phyloP scores from a whole-genome alignment of 208 protist species.

The Leishmania major region DNA sequence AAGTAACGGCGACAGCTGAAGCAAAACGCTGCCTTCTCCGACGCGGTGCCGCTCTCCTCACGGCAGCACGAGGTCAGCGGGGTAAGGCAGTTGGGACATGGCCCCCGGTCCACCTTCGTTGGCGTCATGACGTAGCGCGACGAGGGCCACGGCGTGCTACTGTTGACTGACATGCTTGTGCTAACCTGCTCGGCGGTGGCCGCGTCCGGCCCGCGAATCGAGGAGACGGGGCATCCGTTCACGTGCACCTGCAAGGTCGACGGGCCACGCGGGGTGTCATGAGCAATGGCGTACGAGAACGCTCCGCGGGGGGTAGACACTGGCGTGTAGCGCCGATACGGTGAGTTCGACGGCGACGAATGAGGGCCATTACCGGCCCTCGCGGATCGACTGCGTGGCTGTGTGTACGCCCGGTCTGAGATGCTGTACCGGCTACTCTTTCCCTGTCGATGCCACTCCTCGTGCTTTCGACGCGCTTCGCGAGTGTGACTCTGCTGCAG shows the following conservation, averaged over 20 bases:
- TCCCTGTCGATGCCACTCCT: slow-evolving; percentile 16
- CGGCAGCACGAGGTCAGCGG: slow-evolving; percentile 46
- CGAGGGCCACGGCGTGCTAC: slow-evolving; percentile 24
- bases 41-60: slow-evolving; percentile 17
- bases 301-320: slow-evolving; percentile 22
- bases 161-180: slow-evolving; percentile 17
- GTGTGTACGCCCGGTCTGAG: background rate
- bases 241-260: slow-evolving; percentile 1
- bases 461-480: slow-evolving; percentile 34
- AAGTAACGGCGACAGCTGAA: slow-evolving; percentile 81
- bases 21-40: slow-evolving; percentile 75
- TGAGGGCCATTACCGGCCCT: background rate
- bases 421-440: slow-evolving; percentile 4
- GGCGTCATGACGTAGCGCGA: slow-evolving; percentile 28
- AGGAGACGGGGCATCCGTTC: slow-evolving; percentile 18
- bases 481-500: slow-evolving; percentile 41
- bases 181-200: slow-evolving; percentile 3
- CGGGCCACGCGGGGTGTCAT: slow-evolving; percentile 16
- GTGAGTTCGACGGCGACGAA: slow-evolving; percentile 5
- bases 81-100: slow-evolving; percentile 72
- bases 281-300: slow-evolving; percentile 24
- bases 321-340: background rate
- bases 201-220: slow-evolving; percentile 4
- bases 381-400: slow-evolving; percentile 16
- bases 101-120: slow-evolving; percentile 47